These are phyloP conservation scores for Agapanthus africanus DNA, from an alignment of 106 monocot species.

Conservation along the genomic window DNA sequence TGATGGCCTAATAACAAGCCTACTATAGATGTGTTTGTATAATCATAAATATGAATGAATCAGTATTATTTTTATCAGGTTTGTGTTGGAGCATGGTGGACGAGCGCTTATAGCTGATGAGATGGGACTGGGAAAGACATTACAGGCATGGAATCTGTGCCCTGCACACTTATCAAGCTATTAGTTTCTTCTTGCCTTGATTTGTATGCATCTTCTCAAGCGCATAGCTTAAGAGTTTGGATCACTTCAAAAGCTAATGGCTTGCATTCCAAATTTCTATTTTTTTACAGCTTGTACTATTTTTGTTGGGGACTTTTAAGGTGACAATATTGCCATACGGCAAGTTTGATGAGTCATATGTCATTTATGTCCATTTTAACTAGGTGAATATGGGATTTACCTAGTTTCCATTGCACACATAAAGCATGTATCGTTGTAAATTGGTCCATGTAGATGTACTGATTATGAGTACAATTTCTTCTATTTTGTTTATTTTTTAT, in stretches of 20 bases:
- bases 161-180: not conserved
- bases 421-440: not conserved
- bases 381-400: not conserved
- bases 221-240: not conserved
- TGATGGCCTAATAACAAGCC: not conserved
- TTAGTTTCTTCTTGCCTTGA: not conserved
- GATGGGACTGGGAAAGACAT: conserved; percentile 98
- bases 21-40: not conserved
- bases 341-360: not conserved
- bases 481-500: not conserved
- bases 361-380: not conserved
- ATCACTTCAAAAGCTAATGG: not conserved
- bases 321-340: not conserved
- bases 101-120: conserved; percentile 93
- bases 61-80: conserved; percentile 36
- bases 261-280: not conserved
- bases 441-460: not conserved
- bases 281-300: not conserved
- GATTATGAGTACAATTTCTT: not conserved
- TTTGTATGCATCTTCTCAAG: not conserved
- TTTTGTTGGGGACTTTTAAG: not conserved
- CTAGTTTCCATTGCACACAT: not conserved
- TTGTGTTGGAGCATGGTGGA: conserved; percentile 88
- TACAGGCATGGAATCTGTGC: conserved; percentile 49
- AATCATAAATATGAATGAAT: not conserved